Evolutionary conservation across 345 rosid species (phyloP).

Genomic region (Fremontodendron californicum): DNA sequence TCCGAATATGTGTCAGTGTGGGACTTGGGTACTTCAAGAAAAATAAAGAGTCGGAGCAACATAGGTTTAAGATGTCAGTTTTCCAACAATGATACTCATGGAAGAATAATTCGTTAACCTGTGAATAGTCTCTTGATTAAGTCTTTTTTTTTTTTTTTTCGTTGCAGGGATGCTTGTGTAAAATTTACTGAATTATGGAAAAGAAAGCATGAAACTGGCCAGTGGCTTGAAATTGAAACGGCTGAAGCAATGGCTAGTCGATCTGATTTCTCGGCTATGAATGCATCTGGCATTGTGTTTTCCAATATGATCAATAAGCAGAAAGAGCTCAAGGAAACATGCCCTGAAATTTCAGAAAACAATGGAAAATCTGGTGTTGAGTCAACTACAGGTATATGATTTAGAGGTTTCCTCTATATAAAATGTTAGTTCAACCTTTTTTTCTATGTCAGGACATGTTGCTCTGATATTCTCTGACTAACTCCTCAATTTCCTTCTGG

Average conservation of each 20-base stretch:
- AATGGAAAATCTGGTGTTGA: constrained; percentile 41
- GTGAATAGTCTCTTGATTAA: constrained; percentile 7
- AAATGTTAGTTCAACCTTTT: background rate
- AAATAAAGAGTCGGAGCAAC: too few species aligned
- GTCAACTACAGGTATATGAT: constrained; percentile 33
- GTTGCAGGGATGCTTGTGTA: constrained; percentile 79
- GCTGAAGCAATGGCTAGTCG: constrained; percentile 55
- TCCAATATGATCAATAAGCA: too few species aligned
- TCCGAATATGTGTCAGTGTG: too few species aligned
- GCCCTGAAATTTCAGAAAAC: too few species aligned
- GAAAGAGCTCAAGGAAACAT: too few species aligned
- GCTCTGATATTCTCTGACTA: background rate
- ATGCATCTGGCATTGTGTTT: constrained; percentile 66
- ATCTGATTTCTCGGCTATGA: constrained; percentile 52
- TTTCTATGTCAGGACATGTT: background rate
- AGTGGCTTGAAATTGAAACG: constrained; percentile 86
- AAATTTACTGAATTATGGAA: constrained; percentile 83
- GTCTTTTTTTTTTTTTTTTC: constrained; percentile 19
- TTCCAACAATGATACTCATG: background rate
- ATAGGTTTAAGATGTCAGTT: background rate
- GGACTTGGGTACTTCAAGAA: too few species aligned
- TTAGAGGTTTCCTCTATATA: background rate
- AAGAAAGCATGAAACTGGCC: constrained; percentile 93
- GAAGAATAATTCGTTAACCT: constrained; percentile 5
- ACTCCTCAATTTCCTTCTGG: background rate